Evolutionary conservation across 1,284 basidiomycete genomes (phyloP), one percentile per base, ranked within the genome.

Genomic region (Sporisorium graminicola): DNA sequence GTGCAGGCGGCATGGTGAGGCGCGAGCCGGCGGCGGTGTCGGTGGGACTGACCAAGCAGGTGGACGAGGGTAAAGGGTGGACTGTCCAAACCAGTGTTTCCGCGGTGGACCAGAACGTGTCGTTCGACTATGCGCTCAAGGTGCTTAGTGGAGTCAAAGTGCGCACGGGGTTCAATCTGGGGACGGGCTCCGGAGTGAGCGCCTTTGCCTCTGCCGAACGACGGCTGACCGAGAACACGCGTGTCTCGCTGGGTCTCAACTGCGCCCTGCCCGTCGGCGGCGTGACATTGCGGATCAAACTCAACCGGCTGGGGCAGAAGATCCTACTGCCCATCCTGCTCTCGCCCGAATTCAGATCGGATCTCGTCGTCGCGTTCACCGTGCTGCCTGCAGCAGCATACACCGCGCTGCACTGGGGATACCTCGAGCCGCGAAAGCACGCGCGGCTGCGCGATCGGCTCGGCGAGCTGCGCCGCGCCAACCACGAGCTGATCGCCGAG

Each of bases 401-500:
- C 55, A 83, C 89, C 1, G 86, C 89, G 0, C 81, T 89, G 27
- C 90, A 92, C 84, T 88, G 90, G 71, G 88, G 89, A 56, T 86
- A 90, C 65, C 81, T 92, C 27, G 87, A 88, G 22, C 91, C 91
- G 3, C 84, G 87, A 12, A 89, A 89, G 76, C 87, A 88, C 44
- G 84, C 85, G 42, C 86, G 85, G 1, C 63, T 78, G 26, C 47
- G 80, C 81, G 84, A 83, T 86, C 86, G 72, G 79, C 87, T 83
- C 69, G 85, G 86, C 88, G 87, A 86, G 42, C 88, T 92, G 78
- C 87, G 90, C 46, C 85, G 87, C n/a, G 89, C 89, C 54, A 88
- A 91, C 72, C 87, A 87, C 58, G 91, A 92, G 59, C 88, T 89
- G 71, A 89, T 90, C 59, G 86, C 87, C n/a, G 89, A 90, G 80